These are phyloP conservation scores for Dactylellina sp. DNA, from an alignment of 2,329 filamentous ascomycete species.

Conservation along the genomic window DNA sequence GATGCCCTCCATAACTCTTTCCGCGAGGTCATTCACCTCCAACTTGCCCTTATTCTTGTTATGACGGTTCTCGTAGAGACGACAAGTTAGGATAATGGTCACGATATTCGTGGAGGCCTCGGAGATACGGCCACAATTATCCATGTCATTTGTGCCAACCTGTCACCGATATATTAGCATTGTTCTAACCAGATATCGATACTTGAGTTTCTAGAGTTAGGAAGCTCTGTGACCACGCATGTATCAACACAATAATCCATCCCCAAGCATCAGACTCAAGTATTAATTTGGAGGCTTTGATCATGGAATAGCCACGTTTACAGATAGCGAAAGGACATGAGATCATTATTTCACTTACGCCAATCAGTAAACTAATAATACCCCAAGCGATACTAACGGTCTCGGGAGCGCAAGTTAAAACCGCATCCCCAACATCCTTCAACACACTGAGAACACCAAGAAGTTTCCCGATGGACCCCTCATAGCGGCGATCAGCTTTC, in stretches of 20 bases:
- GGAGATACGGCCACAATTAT: slow-evolving; percentile 51
- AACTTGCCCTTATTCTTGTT: neutral
- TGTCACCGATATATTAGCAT: neutral
- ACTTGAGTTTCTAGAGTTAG: no score
- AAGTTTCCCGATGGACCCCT: slow-evolving; percentile 25
- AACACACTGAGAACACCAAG: slow-evolving; percentile 36
- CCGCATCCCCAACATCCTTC: slow-evolving; percentile 36
- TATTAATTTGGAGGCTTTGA: no score
- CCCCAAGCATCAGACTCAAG: neutral
- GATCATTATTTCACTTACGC: slow-evolving; percentile 12
- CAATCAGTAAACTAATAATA: slow-evolving; percentile 38
- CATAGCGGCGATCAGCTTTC: slow-evolving; percentile 23
- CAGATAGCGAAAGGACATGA: no score
- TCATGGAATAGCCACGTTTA: no score
- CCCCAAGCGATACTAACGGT: slow-evolving; percentile 47
- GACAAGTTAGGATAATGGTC: slow-evolving; percentile 47
- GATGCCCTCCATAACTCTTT: slow-evolving; percentile 28
- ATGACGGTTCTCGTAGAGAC: slow-evolving; percentile 47
- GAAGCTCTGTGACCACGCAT: no score
- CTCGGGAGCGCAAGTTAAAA: slow-evolving; percentile 32
- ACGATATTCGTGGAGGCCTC: slow-evolving; percentile 50
- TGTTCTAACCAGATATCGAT: no score
- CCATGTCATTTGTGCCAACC: slow-evolving; percentile 47
- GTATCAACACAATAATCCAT: neutral
- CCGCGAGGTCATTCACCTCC: slow-evolving; percentile 10